These are phyloP conservation scores for Linnemannia hyalina DNA, from an alignment of 192 early-diverging fungal genomes.

Conservation along the genomic window DNA sequence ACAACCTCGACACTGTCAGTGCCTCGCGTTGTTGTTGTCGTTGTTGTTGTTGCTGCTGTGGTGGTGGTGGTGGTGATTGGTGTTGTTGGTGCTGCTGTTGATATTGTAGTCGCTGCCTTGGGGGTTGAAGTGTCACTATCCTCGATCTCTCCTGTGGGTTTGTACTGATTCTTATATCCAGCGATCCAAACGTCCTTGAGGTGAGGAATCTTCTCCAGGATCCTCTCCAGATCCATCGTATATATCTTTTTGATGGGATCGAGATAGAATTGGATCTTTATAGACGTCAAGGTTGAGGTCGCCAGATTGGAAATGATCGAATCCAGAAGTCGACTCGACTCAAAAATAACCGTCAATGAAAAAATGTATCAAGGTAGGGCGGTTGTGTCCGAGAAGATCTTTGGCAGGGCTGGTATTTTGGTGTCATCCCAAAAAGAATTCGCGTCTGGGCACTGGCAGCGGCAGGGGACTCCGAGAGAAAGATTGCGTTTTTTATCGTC, in stretches of 20 bases:
- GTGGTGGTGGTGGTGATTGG: no score
- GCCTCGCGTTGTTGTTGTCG: neutral
- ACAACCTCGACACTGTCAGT: neutral
- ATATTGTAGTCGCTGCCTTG: neutral
- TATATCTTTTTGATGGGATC: neutral
- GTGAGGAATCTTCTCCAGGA: neutral
- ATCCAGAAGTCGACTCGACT: neutral
- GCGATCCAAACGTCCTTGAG: neutral
- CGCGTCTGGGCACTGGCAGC: neutral
- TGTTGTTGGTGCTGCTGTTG: no score
- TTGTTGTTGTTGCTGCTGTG: no score
- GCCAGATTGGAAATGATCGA: neutral
- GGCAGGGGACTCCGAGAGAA: neutral
- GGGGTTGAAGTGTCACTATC: neutral
- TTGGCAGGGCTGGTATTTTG: neutral
- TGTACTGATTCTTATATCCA: neutral
- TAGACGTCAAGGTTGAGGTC: neutral
- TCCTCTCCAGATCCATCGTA: neutral
- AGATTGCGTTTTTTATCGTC: neutral
- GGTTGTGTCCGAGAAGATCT: neutral
- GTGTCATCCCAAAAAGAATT: neutral
- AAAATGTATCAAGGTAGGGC: neutral
- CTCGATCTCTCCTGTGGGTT: neutral
- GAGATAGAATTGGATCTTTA: neutral
- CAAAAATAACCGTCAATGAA: neutral